These are phyloP conservation scores for Ilex asprella DNA, from an alignment of 257 asterid genomes.

Conservation along the genomic window DNA sequence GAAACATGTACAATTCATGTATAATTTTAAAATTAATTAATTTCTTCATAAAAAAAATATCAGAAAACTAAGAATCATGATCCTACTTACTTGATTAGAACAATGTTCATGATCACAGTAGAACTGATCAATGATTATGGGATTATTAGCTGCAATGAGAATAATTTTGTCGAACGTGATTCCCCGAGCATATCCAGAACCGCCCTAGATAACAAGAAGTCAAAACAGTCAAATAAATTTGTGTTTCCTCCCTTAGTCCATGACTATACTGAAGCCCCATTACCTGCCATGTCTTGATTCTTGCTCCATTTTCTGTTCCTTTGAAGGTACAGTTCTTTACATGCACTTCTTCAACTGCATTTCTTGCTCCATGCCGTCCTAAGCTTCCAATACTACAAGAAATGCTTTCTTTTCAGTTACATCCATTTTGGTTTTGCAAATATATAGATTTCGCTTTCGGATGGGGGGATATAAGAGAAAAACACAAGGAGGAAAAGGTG, in stretches of 20 bases:
- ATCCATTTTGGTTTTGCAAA: too few species aligned
- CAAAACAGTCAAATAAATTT: neutral
- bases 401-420: neutral
- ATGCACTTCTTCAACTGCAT: conserved; percentile 51
- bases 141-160: too few species aligned
- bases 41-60: too few species aligned
- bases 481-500: too few species aligned
- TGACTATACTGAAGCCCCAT: neutral
- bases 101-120: too few species aligned
- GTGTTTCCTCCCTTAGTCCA: neutral
- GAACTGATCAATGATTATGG: too few species aligned
- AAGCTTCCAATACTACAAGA: conserved; percentile 48
- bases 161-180: neutral
- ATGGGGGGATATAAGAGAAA: too few species aligned
- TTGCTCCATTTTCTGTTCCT: conserved; percentile 47
- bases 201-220: neutral
- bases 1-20: too few species aligned
- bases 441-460: too few species aligned
- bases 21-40: too few species aligned
- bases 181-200: neutral
- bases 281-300: conserved; percentile 61
- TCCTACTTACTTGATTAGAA: too few species aligned
- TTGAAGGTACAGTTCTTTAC: conserved; percentile 49
- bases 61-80: too few species aligned
- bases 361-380: conserved; percentile 44